A percentile compares a stretch with the other conserved stretches of the same genome.
Conservation (phyloP, 2,329 filamentous ascomycete genomes). For the Ophiostoma sp. region DNA sequence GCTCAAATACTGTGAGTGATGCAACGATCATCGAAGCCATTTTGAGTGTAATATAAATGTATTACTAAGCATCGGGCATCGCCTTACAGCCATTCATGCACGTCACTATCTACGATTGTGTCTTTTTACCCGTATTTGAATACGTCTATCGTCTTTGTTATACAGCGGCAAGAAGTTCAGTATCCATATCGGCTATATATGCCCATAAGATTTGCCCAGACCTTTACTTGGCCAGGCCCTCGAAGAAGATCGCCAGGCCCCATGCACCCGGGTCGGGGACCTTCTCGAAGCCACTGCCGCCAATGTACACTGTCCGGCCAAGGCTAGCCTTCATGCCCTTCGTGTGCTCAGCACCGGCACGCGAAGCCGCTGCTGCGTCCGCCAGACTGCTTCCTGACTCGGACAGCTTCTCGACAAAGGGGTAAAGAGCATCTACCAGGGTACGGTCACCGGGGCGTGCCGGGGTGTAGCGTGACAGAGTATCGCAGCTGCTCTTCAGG, state of each 20-base stretch:
- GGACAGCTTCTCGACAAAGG: constrained; percentile 71
- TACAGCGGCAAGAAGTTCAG: no score
- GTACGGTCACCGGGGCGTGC: constrained; percentile 86
- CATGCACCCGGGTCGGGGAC: constrained; percentile 60
- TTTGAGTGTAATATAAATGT: no score
- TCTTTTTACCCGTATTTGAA: no score
- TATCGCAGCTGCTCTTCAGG: constrained; percentile 62
- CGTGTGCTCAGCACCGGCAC: constrained; percentile 71
- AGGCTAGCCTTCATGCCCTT: constrained; percentile 89
- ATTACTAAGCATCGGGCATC: no score
- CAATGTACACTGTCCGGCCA: constrained; percentile 77
- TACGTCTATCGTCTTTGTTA: no score
- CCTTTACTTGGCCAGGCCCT: constrained; percentile 59
- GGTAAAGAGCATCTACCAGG: constrained; percentile 79
- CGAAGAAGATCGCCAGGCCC: constrained; percentile 72
- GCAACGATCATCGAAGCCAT: no score
- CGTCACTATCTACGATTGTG: no score
- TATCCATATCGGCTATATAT: background rate
- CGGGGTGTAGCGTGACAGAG: constrained; percentile 78
- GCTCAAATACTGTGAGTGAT: no score
- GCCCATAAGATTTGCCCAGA: background rate
- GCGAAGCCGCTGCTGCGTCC: constrained; percentile 69
- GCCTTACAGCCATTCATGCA: no score
- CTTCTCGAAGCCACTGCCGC: constrained; percentile 67
- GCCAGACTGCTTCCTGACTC: constrained; percentile 55